Evolutionary conservation across 257 asterid genomes (phyloP).

Genomic region (Asclepias syriaca): DNA sequence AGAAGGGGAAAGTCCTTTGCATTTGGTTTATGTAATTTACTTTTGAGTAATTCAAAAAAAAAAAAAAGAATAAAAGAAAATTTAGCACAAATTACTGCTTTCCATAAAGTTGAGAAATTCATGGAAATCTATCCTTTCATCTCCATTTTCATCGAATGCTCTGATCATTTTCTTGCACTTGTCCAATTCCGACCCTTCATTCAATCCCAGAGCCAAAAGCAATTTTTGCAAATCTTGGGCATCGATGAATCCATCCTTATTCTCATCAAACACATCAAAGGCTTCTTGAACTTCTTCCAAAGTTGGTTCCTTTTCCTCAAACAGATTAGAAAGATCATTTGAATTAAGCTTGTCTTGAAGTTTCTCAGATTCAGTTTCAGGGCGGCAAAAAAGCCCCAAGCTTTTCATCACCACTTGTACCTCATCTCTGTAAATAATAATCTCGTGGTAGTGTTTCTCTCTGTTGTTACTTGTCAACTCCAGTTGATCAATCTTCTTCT

Average conservation of each 20-base stretch:
- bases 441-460: slow-evolving; percentile 14
- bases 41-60: background rate
- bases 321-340: slow-evolving; percentile 27
- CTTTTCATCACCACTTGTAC: slow-evolving; percentile 41
- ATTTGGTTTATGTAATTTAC: background rate
- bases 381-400: slow-evolving; percentile 33
- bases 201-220: slow-evolving; percentile 47
- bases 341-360: slow-evolving; percentile 28
- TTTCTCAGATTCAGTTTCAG: slow-evolving; percentile 14
- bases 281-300: slow-evolving; percentile 56
- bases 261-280: slow-evolving; percentile 60
- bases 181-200: slow-evolving; percentile 41
- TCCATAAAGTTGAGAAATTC: slow-evolving; percentile 47
- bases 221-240: slow-evolving; percentile 62
- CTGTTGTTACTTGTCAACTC: background rate
- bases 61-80: too few species aligned
- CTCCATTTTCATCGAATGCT: slow-evolving; percentile 57
- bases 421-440: slow-evolving; percentile 34
- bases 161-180: slow-evolving; percentile 65
- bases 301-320: slow-evolving; percentile 42
- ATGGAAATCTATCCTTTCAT: slow-evolving; percentile 52
- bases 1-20: background rate
- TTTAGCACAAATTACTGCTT: slow-evolving; percentile 3
- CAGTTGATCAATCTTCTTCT: slow-evolving; percentile 6
- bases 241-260: slow-evolving; percentile 73